Conservation (phyloP, 108 stramenopile species). For the Parietichytrium sp. region DNA sequence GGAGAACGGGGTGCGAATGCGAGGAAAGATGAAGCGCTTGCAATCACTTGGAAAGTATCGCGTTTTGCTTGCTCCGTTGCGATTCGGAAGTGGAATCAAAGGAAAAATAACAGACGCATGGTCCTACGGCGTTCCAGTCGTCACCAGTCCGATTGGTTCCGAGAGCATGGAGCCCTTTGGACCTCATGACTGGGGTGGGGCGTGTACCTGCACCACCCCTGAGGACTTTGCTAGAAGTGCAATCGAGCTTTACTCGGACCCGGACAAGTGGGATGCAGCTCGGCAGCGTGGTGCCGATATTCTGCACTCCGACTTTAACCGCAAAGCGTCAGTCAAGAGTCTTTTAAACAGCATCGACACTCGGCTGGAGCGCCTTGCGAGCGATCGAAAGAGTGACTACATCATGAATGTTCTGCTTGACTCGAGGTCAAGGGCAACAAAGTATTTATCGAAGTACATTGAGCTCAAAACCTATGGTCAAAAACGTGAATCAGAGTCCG, state of each 20-base stretch:
- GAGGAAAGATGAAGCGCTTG: slow-evolving; percentile 61
- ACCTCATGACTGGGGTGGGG: slow-evolving; percentile 57
- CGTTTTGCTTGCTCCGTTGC: slow-evolving; percentile 71
- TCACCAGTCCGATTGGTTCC: slow-evolving; percentile 70
- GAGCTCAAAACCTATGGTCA: too few relatives aligned
- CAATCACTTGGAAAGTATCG: slow-evolving; percentile 50
- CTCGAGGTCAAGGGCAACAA: slow-evolving; percentile 62
- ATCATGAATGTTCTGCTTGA: slow-evolving; percentile 65
- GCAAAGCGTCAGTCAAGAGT: not conserved
- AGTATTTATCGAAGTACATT: slow-evolving; percentile 75
- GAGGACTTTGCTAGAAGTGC: slow-evolving; percentile 61
- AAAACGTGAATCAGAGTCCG: too few relatives aligned
- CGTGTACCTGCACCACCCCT: slow-evolving; percentile 45
- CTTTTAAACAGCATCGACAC: not conserved
- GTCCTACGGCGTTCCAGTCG: slow-evolving; percentile 70
- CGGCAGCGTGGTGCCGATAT: slow-evolving; percentile 41
- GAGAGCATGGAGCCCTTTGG: slow-evolving; percentile 62
- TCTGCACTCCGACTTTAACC: slow-evolving; percentile 16
- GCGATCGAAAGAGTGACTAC: slow-evolving; percentile 55
- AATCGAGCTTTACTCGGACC: slow-evolving; percentile 51
- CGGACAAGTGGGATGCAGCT: slow-evolving; percentile 44
- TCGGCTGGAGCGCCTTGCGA: slow-evolving; percentile 30
- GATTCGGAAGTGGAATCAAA: slow-evolving; percentile 80
- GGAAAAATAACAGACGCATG: slow-evolving; percentile 79
- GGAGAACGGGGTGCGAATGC: slow-evolving; percentile 59